Percentiles rank a stretch among this genome's conserved stretches.
These are phyloP conservation scores for Lactarius deliciosus DNA, from an alignment of 768 basidiomycete species.

Conservation along the genomic window DNA sequence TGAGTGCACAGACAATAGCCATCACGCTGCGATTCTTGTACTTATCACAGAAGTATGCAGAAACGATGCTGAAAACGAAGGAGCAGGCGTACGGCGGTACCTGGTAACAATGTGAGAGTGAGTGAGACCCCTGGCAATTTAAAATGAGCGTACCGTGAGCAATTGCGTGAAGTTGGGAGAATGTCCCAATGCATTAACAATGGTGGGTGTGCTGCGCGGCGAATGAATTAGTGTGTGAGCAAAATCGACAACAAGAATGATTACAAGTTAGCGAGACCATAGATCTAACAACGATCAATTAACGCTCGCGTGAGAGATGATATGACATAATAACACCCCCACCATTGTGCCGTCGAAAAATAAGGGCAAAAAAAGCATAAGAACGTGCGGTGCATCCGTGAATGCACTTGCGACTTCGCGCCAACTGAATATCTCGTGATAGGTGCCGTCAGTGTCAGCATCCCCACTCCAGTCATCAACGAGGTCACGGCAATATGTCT, in stretches of 20 bases:
- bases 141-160: constrained; percentile 27
- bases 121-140: neutral
- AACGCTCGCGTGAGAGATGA: neutral
- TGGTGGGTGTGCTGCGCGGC: constrained; percentile 32
- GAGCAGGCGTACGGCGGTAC: constrained; percentile 34
- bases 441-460: constrained; percentile 41
- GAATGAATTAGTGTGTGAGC: neutral
- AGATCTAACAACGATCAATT: constrained; percentile 12
- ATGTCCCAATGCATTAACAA: constrained; percentile 35
- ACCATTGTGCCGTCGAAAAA: constrained; percentile 51
- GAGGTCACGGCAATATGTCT: constrained; percentile 39
- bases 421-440: constrained; percentile 54
- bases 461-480: constrained; percentile 34
- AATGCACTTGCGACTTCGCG: constrained; percentile 50
- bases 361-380: constrained; percentile 48
- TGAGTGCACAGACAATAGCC: constrained; percentile 14
- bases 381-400: constrained; percentile 50
- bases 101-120: constrained; percentile 12
- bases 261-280: constrained; percentile 32
- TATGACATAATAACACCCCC: neutral
- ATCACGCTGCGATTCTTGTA: constrained; percentile 21
- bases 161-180: constrained; percentile 33
- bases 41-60: constrained; percentile 22
- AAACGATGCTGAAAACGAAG: constrained; percentile 25
- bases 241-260: constrained; percentile 2